phyloP scores from a whole-genome alignment of 163 green algal genomes.

The Prototheca cutis region DNA sequence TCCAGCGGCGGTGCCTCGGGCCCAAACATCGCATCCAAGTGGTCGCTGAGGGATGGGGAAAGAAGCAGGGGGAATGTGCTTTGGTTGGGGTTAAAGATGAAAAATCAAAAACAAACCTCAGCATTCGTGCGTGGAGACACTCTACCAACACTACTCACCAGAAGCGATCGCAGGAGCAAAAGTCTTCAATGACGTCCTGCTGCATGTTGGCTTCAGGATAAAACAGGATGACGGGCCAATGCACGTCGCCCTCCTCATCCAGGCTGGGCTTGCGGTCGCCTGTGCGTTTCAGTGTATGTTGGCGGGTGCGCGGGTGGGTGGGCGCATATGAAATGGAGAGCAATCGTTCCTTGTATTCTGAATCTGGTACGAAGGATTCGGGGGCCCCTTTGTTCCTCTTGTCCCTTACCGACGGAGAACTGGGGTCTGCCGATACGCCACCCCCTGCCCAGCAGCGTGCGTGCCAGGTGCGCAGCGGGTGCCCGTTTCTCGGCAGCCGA shows the following conservation, averaged over 20 bases:
- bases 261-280: conserved; percentile 35
- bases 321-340: too few relatives aligned
- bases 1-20: conserved; percentile 51
- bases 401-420: conserved; percentile 32
- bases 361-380: too few relatives aligned
- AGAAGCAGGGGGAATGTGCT: background rate
- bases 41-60: conserved; percentile 8
- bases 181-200: conserved; percentile 51
- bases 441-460: conserved; percentile 14
- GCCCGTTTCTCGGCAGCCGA: conserved; percentile 7
- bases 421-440: conserved; percentile 41
- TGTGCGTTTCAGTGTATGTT: too few relatives aligned
- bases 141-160: conserved; percentile 1
- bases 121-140: too few relatives aligned
- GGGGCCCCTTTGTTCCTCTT: too few relatives aligned
- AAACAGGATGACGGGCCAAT: conserved; percentile 62
- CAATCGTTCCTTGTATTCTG: too few relatives aligned
- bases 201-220: conserved; percentile 62
- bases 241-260: conserved; percentile 33
- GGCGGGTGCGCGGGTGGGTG: too few relatives aligned
- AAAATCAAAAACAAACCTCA: too few relatives aligned
- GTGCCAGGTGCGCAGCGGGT: conserved; percentile 23
- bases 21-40: conserved; percentile 50
- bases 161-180: conserved; percentile 31
- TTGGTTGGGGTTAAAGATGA: too few relatives aligned